Evolutionary conservation across 202 grass and related monocot species (phyloP).

Genomic region (Digitaria exilis): DNA sequence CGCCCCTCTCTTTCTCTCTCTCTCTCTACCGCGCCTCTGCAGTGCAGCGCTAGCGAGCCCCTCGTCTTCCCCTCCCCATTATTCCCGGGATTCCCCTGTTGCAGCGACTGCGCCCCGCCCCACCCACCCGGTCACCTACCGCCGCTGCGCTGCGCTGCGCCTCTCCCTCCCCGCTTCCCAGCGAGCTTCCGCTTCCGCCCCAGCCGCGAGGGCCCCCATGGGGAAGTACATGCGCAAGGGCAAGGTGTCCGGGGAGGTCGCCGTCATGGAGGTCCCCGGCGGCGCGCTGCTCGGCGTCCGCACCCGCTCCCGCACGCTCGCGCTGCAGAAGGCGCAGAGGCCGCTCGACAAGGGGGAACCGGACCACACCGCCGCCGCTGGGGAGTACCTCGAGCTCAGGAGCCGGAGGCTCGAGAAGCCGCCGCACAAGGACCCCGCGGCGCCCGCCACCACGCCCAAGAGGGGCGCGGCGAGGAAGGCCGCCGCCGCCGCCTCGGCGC

Average conservation of each 20-base stretch:
- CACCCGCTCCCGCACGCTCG: conserved; percentile 85
- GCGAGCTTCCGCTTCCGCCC: neutral
- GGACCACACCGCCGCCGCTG: neutral
- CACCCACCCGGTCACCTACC: neutral
- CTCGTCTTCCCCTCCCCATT: conserved; percentile 22
- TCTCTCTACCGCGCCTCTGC: neutral
- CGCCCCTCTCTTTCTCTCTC: neutral
- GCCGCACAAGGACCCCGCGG: conserved; percentile 38
- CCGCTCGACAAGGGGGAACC: too few species aligned
- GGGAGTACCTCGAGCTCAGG: conserved; percentile 82
- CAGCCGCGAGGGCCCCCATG: conserved; percentile 44
- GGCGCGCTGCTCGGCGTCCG: conserved; percentile 83
- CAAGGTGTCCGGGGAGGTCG: conserved; percentile 91
- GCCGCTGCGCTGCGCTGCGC: neutral
- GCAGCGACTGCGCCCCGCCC: conserved; percentile 21
- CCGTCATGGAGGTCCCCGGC: conserved; percentile 83
- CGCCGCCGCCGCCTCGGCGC: neutral
- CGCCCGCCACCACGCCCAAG: too few species aligned
- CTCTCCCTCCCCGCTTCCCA: neutral
- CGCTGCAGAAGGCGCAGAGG: conserved; percentile 57
- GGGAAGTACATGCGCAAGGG: conserved; percentile 92
- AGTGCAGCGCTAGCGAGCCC: neutral
- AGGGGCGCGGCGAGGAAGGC: conserved; percentile 18
- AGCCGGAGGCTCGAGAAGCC: conserved; percentile 87
- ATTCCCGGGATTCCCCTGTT: conserved; percentile 39